Base-by-base conservation (phyloP, 1,284 basidiomycete species). In the Puccinia horiana region DNA sequence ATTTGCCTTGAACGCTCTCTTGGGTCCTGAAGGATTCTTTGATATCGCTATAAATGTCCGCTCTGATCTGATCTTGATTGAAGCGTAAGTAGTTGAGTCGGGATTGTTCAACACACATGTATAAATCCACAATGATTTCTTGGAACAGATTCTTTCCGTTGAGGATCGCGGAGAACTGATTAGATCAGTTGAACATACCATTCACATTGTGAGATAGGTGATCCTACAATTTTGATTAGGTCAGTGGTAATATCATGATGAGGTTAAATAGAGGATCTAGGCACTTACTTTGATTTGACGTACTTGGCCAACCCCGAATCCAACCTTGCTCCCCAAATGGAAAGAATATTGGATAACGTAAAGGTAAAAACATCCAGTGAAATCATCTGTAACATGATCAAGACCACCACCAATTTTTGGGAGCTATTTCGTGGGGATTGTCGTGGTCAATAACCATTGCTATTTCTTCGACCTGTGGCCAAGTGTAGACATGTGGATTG, bases 1-100 rank as follows among this genome's bases (percentile, higher is more conserved):
- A 82, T 16, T 86, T 84, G 0, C 90, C 67, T 23, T n/a, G 89
- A 74, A 89, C 77, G 0, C 87, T 58, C 32, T 84, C 6, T 12
- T 70, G 35, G 44, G 40, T 70, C 3, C 26, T 9, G 11, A 70
- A 6, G 9, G 67, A 40, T 44, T 70, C 40, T 37, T 6, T 44
- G 8, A 70, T 3, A 47, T 8, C 37, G 11, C 11, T 5, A 26
- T 70, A 70, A 4, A 63, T 6, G 26, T 20, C 61, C 9, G 61
- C 26, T n/a, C n/a, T 29, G 5, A 63, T 9, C 20, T 63, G 20
- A 6, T 63, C 5, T 32, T 63, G 61, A 29, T 63, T 63, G 32
- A 18, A 29, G 16, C 9, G 6, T 5, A 63, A 12, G 3, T 4
- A 63, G 35, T 63, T n/a, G 6, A 63, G 32, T 14, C 61, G 61